phyloP scores from a whole-genome alignment of 208 protist genomes.

The Strigomonas galati region DNA sequence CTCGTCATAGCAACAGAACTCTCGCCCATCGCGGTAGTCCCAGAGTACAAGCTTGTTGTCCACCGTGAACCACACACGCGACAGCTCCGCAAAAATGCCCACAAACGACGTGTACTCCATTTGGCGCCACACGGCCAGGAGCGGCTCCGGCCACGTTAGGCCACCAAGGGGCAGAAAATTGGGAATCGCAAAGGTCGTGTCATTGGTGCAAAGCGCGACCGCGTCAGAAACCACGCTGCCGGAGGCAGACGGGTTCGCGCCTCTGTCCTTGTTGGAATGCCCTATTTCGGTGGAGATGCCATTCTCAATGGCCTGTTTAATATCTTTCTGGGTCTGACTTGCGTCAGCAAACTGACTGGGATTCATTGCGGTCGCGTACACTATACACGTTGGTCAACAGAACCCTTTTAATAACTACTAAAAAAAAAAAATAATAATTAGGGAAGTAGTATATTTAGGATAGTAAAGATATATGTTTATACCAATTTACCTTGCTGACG shows the following conservation, averaged over 20 bases:
- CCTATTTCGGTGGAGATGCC: conserved; percentile 49
- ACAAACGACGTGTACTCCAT: conserved; percentile 64
- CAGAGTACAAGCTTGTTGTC: conserved; percentile 85
- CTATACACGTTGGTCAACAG: no score
- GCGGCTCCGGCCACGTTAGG: conserved; percentile 68
- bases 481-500: no score
- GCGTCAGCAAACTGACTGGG: background rate
- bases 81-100: conserved; percentile 72
- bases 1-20: conserved; percentile 83
- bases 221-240: conserved; percentile 63
- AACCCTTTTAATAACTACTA: no score
- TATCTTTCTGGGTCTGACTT: background rate
- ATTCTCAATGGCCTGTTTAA: conserved; percentile 45
- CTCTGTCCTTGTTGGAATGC: conserved; percentile 26
- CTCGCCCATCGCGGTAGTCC: conserved; percentile 71
- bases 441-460: no score
- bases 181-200: conserved; percentile 73
- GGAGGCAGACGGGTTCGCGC: conserved; percentile 40
- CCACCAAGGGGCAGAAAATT: conserved; percentile 72
- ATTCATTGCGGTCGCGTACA: no score
- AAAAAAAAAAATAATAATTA: conserved; percentile 6
- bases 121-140: conserved; percentile 63
- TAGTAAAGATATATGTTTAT: no score
- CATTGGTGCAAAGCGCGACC: conserved; percentile 55
- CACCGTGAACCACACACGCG: conserved; percentile 81